Conservation (phyloP, 163 green algal genomes). For the Scenedesmus sp. region DNA sequence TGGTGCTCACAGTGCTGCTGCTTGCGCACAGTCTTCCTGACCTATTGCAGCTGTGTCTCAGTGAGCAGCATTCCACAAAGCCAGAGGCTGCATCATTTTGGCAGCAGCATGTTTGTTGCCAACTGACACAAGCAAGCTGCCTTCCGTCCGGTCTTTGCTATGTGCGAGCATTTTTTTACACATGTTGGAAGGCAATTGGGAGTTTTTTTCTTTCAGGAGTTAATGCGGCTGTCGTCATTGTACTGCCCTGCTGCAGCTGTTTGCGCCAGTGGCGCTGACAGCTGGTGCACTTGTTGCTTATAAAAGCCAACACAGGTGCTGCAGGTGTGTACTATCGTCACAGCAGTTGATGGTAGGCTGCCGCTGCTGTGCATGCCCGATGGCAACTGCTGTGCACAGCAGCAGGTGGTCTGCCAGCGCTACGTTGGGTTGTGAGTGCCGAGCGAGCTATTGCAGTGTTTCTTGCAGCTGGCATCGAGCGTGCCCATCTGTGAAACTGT, state of each 20-base stretch:
- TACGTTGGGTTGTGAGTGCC: neutral
- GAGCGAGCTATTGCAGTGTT: neutral
- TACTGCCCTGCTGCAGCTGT: neutral
- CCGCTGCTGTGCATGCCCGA: neutral
- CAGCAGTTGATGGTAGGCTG: neutral
- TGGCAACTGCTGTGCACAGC: no score
- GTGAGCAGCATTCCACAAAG: neutral
- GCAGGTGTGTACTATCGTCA: neutral
- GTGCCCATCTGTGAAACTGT: neutral
- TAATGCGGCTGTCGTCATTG: neutral
- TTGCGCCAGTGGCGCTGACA: neutral
- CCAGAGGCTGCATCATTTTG: neutral
- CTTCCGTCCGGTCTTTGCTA: neutral
- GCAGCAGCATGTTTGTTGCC: neutral
- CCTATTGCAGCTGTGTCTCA: neutral
- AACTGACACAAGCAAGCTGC: neutral
- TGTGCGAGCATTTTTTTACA: neutral
- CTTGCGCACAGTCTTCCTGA: neutral
- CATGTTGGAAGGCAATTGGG: neutral
- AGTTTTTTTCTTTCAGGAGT: neutral
- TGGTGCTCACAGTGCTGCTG: neutral
- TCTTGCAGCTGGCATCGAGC: neutral
- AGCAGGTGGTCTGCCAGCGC: neutral
- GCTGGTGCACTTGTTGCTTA: neutral
- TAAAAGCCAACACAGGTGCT: neutral